Evolutionary conservation across 139 green algal genomes (phyloP).

Genomic region (Chlamydomonas sp.): DNA sequence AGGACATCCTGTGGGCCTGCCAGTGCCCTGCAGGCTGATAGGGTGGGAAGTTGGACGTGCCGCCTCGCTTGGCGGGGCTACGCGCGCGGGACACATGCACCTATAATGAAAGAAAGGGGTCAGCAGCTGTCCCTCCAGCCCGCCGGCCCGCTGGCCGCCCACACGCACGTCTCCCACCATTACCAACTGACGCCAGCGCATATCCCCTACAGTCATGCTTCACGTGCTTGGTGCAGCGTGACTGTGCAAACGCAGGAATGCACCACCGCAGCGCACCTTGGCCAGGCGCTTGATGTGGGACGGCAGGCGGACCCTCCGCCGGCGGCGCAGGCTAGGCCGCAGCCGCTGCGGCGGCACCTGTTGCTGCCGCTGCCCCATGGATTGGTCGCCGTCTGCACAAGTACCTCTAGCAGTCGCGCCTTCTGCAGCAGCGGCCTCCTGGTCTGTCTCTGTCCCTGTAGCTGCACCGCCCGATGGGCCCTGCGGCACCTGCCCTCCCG

Average conservation of each 20-base stretch:
- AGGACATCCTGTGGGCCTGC: not conserved
- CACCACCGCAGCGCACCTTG: conserved; percentile 4
- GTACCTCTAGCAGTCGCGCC: too few species aligned
- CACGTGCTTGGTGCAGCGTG: not conserved
- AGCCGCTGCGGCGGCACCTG: not conserved
- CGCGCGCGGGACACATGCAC: not conserved
- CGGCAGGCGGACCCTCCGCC: not conserved
- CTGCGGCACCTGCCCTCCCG: too few species aligned
- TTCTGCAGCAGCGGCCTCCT: too few species aligned
- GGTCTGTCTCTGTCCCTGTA: too few species aligned
- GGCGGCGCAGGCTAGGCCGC: not conserved
- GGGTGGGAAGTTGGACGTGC: not conserved
- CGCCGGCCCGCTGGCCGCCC: not conserved
- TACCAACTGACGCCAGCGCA: too few species aligned
- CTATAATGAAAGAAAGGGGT: not conserved
- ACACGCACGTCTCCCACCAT: not conserved
- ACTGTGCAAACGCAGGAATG: not conserved
- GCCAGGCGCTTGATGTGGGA: not conserved
- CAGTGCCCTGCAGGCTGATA: not conserved
- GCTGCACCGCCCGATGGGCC: too few species aligned
- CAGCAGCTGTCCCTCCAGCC: not conserved
- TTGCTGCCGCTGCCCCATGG: not conserved
- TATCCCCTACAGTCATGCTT: too few species aligned
- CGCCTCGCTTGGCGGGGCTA: not conserved
- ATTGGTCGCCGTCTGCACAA: too few species aligned